phyloP scores from a whole-genome alignment of 257 asterid genomes.

The Capsicum pubescens region DNA sequence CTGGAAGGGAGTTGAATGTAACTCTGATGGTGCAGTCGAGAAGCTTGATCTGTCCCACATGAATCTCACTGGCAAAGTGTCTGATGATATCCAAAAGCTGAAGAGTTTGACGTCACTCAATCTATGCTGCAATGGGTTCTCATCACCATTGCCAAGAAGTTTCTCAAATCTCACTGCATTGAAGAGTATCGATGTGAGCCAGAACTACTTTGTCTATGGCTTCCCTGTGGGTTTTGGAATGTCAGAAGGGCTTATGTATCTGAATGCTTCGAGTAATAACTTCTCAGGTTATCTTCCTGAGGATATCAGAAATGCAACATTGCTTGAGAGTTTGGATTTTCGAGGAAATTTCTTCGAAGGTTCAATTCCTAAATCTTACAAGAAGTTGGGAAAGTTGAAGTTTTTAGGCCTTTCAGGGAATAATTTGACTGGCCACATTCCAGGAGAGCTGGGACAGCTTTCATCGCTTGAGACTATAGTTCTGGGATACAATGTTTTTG shows the following conservation, averaged over 20 bases:
- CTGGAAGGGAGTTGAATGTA: slow-evolving; percentile 77
- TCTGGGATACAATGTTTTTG: slow-evolving; percentile 64
- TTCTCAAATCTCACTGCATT: slow-evolving; percentile 57
- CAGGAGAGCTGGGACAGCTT: slow-evolving; percentile 62
- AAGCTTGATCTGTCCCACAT: slow-evolving; percentile 64
- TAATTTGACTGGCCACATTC: slow-evolving; percentile 59
- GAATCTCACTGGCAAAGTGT: slow-evolving; percentile 67
- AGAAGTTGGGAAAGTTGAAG: slow-evolving; percentile 53
- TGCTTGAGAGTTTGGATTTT: slow-evolving; percentile 69
- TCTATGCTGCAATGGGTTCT: slow-evolving; percentile 63
- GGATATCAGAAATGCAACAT: slow-evolving; percentile 56
- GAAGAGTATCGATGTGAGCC: slow-evolving; percentile 66
- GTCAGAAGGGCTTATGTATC: slow-evolving; percentile 40
- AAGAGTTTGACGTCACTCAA: slow-evolving; percentile 43
- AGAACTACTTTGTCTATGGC: slow-evolving; percentile 51
- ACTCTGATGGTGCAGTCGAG: slow-evolving; percentile 51
- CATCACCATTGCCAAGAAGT: slow-evolving; percentile 58
- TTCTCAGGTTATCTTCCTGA: slow-evolving; percentile 70
- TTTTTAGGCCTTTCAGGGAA: slow-evolving; percentile 85
- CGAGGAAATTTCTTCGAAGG: slow-evolving; percentile 80
- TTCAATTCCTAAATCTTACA: slow-evolving; percentile 59
- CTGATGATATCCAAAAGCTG: slow-evolving; percentile 52
- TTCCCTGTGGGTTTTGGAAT: slow-evolving; percentile 63
- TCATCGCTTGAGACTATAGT: slow-evolving; percentile 59
- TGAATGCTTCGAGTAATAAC: slow-evolving; percentile 79